These are phyloP conservation scores for Spathaspora gorwiae DNA, from an alignment of 805 yeast genomes.

Conservation along the genomic window DNA sequence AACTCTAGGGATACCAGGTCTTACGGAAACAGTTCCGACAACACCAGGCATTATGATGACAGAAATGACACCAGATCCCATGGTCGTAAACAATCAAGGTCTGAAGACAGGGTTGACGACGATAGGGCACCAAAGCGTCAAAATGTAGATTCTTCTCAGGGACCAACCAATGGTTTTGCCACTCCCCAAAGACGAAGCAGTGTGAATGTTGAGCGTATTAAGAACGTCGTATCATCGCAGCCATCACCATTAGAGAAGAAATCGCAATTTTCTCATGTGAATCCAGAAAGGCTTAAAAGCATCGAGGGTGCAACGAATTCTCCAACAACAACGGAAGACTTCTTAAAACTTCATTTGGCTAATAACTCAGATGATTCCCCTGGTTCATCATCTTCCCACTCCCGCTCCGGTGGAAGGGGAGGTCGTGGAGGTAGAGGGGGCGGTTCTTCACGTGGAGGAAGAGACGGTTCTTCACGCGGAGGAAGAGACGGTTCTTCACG, in stretches of 20 bases:
- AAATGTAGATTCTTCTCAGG: not conserved
- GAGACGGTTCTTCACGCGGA: not conserved
- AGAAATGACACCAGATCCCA: not conserved
- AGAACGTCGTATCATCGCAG: no score
- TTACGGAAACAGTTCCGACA: not conserved
- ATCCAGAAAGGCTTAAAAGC: no score
- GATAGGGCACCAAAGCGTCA: not conserved
- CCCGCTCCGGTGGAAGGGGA: not conserved
- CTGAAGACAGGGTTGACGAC: not conserved
- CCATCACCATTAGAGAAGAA: no score
- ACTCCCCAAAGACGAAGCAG: no score
- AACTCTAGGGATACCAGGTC: not conserved
- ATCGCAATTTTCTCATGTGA: no score
- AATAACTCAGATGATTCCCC: no score
- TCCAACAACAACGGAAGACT: no score
- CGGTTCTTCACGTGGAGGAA: not conserved
- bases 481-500: not conserved
- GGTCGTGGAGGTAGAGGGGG: conserved; percentile 1
- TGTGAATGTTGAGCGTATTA: no score
- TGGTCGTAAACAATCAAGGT: not conserved
- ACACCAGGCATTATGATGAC: not conserved
- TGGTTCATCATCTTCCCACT: no score
- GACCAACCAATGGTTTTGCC: no score
- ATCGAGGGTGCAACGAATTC: no score
- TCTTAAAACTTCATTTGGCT: no score